phyloP scores from a whole-genome alignment of 306 rosid species.

The Mucuna pruriens region DNA sequence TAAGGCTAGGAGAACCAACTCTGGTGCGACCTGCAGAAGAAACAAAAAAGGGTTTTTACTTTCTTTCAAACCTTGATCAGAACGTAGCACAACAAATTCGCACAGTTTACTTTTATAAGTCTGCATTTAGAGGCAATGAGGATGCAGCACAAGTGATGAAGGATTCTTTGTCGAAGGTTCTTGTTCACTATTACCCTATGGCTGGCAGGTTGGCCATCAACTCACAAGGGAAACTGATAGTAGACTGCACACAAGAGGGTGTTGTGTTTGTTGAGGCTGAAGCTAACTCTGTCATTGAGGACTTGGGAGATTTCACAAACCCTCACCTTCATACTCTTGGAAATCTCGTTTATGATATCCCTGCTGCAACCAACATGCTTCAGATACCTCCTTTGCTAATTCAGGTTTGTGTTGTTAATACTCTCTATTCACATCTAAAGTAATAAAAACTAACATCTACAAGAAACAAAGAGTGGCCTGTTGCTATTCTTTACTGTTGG shows the following conservation, averaged over 20 bases:
- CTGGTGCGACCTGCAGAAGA: not conserved
- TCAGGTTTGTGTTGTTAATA: not conserved
- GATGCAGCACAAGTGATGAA: not conserved
- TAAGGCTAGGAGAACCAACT: not conserved
- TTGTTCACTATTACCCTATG: conserved; percentile 1
- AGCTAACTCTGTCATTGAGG: not conserved
- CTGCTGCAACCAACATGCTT: not conserved
- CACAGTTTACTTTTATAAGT: not conserved
- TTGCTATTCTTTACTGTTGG: not conserved
- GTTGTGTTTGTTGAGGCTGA: conserved; percentile 24
- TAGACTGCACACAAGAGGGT: not conserved
- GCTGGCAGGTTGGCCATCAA: not conserved
- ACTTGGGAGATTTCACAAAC: not conserved
- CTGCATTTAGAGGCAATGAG: not conserved
- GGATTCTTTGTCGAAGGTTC: not conserved
- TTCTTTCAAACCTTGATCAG: conserved; percentile 3
- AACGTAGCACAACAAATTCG: not conserved
- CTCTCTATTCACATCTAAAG: not conserved
- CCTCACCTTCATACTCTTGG: not conserved
- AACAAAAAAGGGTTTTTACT: not conserved
- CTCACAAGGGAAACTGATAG: not conserved
- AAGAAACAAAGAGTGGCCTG: not conserved
- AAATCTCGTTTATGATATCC: conserved; percentile 4
- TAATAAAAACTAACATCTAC: not conserved
- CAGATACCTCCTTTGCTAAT: not conserved